Evolutionary conservation across 2,329 filamentous ascomycete genomes (phyloP), one percentile per base, ranked within the genome.

Genomic region (Aspergillus sergii): DNA sequence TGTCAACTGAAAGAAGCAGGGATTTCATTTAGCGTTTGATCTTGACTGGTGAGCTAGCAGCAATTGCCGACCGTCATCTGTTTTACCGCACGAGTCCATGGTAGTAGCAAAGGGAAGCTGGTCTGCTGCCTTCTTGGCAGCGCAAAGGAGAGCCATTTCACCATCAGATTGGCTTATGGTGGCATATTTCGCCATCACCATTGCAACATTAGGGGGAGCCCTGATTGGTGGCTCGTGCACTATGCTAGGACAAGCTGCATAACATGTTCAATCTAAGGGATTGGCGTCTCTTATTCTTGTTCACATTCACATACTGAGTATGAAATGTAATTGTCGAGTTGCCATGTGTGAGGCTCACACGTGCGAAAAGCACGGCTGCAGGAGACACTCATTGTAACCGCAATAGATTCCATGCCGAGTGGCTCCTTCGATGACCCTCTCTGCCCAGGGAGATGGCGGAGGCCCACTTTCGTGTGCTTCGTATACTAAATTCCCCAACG

Each of bases 91-190:
- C 5, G 32, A 16, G 51, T 12, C n/a, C 23, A 32, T 14, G 11
- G 9, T 28, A 32, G 39, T 34, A 59, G 16, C 21, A 53, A 34
- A n/a, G 55, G 36, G 28, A 7, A n/a, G 6, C 21, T 19, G 32
- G 16, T 7, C 26, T 3, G 36, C 30, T 50, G 16, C 51, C 19
- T 54, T 12, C 4, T 19, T 6, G 23, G 51, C n/a, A 14, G 16
- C 16, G 26, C 48, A 36, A 34, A 46, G 54, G 34, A 34, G n/a
- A n/a, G 50, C n/a, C 39, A 58, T 60, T 53, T 62, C 62, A 61
- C n/a, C 66, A 64, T 66, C 43, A 51, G 50, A 64, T 64, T 68
- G 59, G 68, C 50, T 46, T 64, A 57, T 62, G 63, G 57, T 65
- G 66, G 50, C 61, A 64, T 64, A 64, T 65, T 65, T 61, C 57